Conservation (phyloP, 1,284 basidiomycete species). For the Tausonia pullulans region DNA sequence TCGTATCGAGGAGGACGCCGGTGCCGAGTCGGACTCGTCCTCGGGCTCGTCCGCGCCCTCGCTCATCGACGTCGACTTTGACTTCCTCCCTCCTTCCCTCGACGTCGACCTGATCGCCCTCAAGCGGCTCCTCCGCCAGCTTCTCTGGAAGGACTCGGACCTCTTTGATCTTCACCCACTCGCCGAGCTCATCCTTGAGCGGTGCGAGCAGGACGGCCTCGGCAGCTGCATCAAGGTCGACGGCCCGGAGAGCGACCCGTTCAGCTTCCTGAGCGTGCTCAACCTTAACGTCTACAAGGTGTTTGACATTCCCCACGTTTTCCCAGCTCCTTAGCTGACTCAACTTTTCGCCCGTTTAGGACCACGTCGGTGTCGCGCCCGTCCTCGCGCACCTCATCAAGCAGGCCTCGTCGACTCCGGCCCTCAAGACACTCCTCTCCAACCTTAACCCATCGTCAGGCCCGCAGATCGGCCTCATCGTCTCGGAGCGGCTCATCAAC, state of each 20-base stretch:
- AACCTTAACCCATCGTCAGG: constrained; percentile 21
- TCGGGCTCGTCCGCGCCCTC: constrained; percentile 14
- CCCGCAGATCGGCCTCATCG: constrained; percentile 60
- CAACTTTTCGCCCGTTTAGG: constrained; percentile 35
- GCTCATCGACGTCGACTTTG: constrained; percentile 75
- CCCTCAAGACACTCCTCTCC: constrained; percentile 24
- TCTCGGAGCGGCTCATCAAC: constrained; percentile 79
- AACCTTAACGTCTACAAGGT: constrained; percentile 70
- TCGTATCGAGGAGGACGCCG: background rate
- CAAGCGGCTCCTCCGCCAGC: constrained; percentile 66
- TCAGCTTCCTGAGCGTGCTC: constrained; percentile 67
- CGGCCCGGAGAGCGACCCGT: constrained; percentile 76
- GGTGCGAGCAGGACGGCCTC: constrained; percentile 39
- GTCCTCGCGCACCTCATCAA: constrained; percentile 56
- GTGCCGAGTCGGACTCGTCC: constrained; percentile 2
- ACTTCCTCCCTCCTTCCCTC: constrained; percentile 77
- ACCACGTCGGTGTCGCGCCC: constrained; percentile 56
- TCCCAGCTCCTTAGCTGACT: background rate
- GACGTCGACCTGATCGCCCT: constrained; percentile 74
- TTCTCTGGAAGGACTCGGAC: constrained; percentile 71
- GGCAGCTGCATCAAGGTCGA: constrained; percentile 90
- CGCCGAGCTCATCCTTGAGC: constrained; percentile 55
- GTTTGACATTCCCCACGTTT: constrained; percentile 20
- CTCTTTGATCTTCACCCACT: constrained; percentile 57
- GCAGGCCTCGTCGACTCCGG: constrained; percentile 41